Conservation (phyloP, 768 basidiomycete genomes). For the Amanita muscaria region DNA sequence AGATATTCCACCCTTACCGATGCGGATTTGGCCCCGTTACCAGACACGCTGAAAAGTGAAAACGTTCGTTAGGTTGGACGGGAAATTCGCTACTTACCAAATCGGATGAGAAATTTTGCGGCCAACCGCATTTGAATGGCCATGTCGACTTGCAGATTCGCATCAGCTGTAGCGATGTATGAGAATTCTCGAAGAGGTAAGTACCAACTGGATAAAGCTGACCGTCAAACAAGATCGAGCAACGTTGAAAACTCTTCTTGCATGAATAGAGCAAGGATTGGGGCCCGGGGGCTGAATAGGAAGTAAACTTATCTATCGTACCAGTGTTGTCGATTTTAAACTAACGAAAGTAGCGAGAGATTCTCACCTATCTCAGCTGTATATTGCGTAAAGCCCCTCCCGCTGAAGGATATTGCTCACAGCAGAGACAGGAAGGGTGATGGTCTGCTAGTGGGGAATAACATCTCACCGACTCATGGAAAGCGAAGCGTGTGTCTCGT, state of each 20-base stretch:
- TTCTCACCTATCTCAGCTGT: slow-evolving; percentile 62
- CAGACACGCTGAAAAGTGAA: slow-evolving; percentile 22
- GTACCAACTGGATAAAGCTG: too few species aligned
- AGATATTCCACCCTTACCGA: slow-evolving; percentile 64
- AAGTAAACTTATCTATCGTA: slow-evolving; percentile 53
- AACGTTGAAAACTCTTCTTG: slow-evolving; percentile 75
- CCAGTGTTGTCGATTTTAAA: not conserved
- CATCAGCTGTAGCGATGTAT: not conserved
- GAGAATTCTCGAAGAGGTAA: not conserved
- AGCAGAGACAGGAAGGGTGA: slow-evolving; percentile 54
- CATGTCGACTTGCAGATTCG: slow-evolving; percentile 22
- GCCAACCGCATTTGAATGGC: slow-evolving; percentile 50
- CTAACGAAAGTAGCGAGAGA: not conserved
- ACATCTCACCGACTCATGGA: too few species aligned
- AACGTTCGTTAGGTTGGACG: not conserved
- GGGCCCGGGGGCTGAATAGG: slow-evolving; percentile 48
- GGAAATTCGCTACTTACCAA: slow-evolving; percentile 36
- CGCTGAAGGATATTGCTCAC: slow-evolving; percentile 43
- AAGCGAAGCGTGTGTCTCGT: too few species aligned
- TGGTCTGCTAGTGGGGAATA: too few species aligned
- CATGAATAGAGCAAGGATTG: slow-evolving; percentile 56
- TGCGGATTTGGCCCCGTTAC: slow-evolving; percentile 52
- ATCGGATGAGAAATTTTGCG: slow-evolving; percentile 58
- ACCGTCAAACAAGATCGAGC: slow-evolving; percentile 38
- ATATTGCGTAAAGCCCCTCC: slow-evolving; percentile 69